A percentile compares a stretch with the other conserved stretches of the same genome.
Conservation (phyloP, 2,329 filamentous ascomycete species). For the Aspergillus sp. region DNA sequence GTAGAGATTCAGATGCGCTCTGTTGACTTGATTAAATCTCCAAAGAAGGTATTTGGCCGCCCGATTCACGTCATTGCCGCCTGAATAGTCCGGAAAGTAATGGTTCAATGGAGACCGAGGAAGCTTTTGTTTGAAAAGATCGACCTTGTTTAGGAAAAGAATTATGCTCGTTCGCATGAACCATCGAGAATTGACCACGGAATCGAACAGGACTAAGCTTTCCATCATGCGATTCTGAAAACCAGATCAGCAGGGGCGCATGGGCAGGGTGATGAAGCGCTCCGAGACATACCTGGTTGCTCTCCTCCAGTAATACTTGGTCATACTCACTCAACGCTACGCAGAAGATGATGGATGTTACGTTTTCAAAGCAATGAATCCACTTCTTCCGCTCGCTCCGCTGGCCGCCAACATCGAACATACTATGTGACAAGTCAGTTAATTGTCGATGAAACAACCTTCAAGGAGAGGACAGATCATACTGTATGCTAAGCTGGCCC, state of each 20-base stretch:
- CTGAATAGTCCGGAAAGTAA: constrained; percentile 97
- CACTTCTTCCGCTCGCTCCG: constrained; percentile 98
- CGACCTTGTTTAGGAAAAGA: constrained; percentile 97
- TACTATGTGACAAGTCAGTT: constrained; percentile 58
- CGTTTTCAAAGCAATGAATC: constrained; percentile 99
- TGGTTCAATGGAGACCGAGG: constrained; percentile 84
- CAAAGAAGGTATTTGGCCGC: constrained; percentile 96
- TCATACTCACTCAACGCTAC: constrained; percentile 98
- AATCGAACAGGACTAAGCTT: constrained; percentile 92
- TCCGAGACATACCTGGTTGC: constrained; percentile 73
- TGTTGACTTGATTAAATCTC: constrained; percentile 98
- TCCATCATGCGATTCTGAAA: constrained; percentile 98
- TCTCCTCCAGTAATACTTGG: constrained; percentile 93
- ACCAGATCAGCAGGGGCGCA: constrained; percentile 12
- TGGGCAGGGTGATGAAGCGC: constrained; percentile 13
- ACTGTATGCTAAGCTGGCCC: constrained; percentile 99
- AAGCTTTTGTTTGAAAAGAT: constrained; percentile 95
- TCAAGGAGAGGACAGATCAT: constrained; percentile 46
- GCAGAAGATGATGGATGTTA: constrained; percentile 99
- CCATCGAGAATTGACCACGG: constrained; percentile 97
- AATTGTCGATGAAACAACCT: constrained; percentile 21
- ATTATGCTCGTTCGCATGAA: constrained; percentile 99
- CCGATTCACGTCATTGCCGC: constrained; percentile 95
- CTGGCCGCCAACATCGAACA: constrained; percentile 98
- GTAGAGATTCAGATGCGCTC: constrained; percentile 93